These are phyloP conservation scores for Melastoma candidum DNA, from an alignment of 441 rosid species.

Conservation along the genomic window DNA sequence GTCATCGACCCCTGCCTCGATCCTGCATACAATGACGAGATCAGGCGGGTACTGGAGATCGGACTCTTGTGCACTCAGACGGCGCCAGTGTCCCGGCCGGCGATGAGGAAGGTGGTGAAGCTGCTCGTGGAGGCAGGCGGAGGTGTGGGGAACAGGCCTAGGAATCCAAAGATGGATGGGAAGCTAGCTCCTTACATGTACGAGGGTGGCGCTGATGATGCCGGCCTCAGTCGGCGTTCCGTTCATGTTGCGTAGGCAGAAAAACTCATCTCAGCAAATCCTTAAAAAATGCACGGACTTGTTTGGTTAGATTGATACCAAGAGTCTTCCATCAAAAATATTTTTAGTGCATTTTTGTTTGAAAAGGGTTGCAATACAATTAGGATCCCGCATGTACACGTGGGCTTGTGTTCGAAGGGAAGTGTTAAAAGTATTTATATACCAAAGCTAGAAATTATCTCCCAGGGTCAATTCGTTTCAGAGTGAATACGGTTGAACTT, in stretches of 20 bases:
- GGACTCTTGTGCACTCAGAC: conserved; percentile 50
- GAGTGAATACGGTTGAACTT: too few relatives aligned
- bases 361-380: too few relatives aligned
- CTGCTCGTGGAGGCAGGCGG: conserved; percentile 38
- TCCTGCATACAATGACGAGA: conserved; percentile 31
- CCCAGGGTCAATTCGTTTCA: too few relatives aligned
- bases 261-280: too few relatives aligned
- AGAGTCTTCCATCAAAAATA: too few relatives aligned
- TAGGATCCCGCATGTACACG: too few relatives aligned
- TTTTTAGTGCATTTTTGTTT: too few relatives aligned
- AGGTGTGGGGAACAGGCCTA: conserved; percentile 15
- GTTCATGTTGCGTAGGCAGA: not conserved
- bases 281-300: too few relatives aligned
- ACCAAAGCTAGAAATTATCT: too few relatives aligned
- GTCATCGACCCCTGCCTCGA: conserved; percentile 46
- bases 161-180: conserved; percentile 32
- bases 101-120: conserved; percentile 65
- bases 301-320: too few relatives aligned
- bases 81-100: conserved; percentile 61
- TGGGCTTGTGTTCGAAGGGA: too few relatives aligned
- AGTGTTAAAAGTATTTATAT: too few relatives aligned
- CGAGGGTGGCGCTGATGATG: conserved; percentile 29
- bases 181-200: conserved; percentile 54
- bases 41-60: conserved; percentile 38
- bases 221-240: conserved; percentile 4